Conservation (phyloP, 148 eudicot genomes). For the Dysphania ambrosioides region DNA sequence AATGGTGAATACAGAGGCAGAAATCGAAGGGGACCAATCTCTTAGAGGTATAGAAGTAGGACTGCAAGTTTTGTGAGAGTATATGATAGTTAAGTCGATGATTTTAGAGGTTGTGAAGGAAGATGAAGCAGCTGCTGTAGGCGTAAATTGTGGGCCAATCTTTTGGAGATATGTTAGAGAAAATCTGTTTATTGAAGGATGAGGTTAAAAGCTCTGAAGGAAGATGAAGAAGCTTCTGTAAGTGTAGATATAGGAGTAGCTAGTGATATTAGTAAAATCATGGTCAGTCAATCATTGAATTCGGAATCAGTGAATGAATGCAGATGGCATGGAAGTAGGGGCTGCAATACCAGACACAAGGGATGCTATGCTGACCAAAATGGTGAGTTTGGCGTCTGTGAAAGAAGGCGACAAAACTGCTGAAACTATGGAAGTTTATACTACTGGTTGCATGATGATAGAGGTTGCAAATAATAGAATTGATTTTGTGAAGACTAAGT, state of each 20-base stretch:
- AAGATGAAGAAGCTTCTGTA: not conserved
- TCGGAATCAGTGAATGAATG: not conserved
- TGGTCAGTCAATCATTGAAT: not conserved
- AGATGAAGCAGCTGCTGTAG: not conserved
- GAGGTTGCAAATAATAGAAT: not conserved
- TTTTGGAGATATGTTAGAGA: not conserved
- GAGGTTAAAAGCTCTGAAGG: not conserved
- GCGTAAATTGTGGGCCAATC: not conserved
- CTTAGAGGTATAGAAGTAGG: not conserved
- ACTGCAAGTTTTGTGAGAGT: not conserved
- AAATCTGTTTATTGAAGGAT: not conserved
- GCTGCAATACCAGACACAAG: not conserved
- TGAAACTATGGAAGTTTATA: not conserved
- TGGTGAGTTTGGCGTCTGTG: not conserved
- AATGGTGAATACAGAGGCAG: not conserved
- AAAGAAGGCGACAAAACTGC: not conserved
- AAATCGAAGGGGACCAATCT: not conserved
- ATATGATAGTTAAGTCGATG: not conserved
- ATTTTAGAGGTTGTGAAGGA: not conserved
- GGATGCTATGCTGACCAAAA: not conserved
- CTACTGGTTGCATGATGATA: not conserved
- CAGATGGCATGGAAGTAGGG: not conserved
- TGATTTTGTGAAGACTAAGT: not conserved
- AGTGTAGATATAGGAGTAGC: not conserved
- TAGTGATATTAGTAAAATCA: constrained; percentile 3